Conservation (phyloP, 2,329 filamentous ascomycete species). For the Trichophyton simii region DNA sequence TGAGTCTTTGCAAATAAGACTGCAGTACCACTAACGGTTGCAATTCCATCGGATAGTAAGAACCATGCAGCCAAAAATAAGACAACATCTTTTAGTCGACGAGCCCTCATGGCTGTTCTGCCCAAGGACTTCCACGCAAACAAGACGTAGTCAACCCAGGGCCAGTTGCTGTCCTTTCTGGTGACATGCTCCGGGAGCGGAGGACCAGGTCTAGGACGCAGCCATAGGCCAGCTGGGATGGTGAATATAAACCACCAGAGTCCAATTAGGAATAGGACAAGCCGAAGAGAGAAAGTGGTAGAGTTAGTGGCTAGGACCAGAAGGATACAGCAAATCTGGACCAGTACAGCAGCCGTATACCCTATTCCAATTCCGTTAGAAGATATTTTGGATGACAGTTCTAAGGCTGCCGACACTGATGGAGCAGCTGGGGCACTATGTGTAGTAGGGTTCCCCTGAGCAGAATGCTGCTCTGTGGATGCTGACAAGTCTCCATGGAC, state of each 20-base stretch:
- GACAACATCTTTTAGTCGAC: conserved; percentile 62
- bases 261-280: conserved; percentile 78
- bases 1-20: conserved; percentile 93
- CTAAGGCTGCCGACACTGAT: conserved; percentile 50
- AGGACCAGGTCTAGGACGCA: conserved; percentile 78
- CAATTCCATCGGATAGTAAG: conserved; percentile 82
- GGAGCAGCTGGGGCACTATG: conserved; percentile 20
- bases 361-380: conserved; percentile 88
- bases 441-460: background rate
- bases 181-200: conserved; percentile 44
- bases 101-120: conserved; percentile 63
- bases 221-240: conserved; percentile 74
- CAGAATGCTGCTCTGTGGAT: background rate
- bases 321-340: conserved; percentile 70
- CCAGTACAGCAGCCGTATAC: conserved; percentile 71
- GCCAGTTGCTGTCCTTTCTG: conserved; percentile 28
- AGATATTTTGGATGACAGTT: conserved; percentile 79
- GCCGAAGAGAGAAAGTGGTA: conserved; percentile 69
- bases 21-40: conserved; percentile 86
- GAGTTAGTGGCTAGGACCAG: conserved; percentile 62
- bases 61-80: conserved; percentile 90
- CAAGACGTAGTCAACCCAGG: conserved; percentile 58
- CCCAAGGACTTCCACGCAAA: conserved; percentile 82
- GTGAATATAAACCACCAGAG: conserved; percentile 90
- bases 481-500: background rate